phyloP scores from a whole-genome alignment of 2,329 filamentous ascomycete species.

The Tolypocladium sp. region DNA sequence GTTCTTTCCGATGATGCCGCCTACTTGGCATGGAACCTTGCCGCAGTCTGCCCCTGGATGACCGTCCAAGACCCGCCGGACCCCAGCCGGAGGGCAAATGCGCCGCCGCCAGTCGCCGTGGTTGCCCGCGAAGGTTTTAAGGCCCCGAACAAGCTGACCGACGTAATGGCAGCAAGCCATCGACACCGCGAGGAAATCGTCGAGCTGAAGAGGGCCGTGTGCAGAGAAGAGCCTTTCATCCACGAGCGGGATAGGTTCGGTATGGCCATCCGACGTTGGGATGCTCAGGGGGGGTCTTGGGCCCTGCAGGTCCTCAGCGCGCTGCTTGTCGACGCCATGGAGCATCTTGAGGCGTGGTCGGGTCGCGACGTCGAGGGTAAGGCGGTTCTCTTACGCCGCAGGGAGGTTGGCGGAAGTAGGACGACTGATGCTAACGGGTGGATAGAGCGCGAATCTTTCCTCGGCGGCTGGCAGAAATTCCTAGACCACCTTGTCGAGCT shows the following conservation, averaged over 20 bases:
- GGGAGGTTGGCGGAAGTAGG: not conserved
- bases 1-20: slow-evolving; percentile 53
- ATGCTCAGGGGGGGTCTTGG: slow-evolving; percentile 55
- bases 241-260: slow-evolving; percentile 55
- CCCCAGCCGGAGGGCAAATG: slow-evolving; percentile 36
- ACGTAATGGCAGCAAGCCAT: slow-evolving; percentile 56
- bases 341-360: slow-evolving; percentile 23
- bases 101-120: slow-evolving; percentile 39
- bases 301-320: slow-evolving; percentile 60
- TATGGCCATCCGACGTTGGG: slow-evolving; percentile 67
- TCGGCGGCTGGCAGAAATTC: slow-evolving; percentile 44
- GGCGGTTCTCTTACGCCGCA: not conserved
- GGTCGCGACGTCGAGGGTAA: not conserved
- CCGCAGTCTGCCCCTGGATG: slow-evolving; percentile 67
- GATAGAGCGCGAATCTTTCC: slow-evolving; percentile 34
- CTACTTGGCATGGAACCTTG: slow-evolving; percentile 71
- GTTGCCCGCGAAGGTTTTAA: slow-evolving; percentile 71
- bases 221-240: slow-evolving; percentile 33
- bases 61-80: slow-evolving; percentile 31
- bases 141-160: slow-evolving; percentile 64
- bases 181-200: slow-evolving; percentile 56
- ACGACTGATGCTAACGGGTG: not conserved
- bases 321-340: slow-evolving; percentile 53
- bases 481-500: slow-evolving; percentile 44
- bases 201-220: slow-evolving; percentile 46